Evolutionary conservation across 1,284 basidiomycete genomes (phyloP).

Genomic region (Coniferiporia sulphurascens): DNA sequence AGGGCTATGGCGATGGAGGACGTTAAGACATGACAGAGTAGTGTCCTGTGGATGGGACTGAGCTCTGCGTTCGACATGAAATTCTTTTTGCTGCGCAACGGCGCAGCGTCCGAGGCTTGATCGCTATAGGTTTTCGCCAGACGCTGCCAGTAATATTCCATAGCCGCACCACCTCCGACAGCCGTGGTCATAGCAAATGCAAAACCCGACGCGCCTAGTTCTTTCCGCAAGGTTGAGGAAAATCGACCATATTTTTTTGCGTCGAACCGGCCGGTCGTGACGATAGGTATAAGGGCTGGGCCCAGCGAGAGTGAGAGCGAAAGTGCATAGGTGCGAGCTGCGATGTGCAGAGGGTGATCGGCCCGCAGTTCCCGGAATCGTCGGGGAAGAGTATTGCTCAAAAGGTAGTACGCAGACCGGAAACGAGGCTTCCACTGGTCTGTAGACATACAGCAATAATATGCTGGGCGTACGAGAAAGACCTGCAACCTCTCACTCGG

Average conservation of each 20-base stretch:
- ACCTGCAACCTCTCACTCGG: background rate
- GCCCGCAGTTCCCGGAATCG: slow-evolving; percentile 14
- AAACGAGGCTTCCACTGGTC: background rate
- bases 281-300: slow-evolving; percentile 53
- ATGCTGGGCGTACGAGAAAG: background rate
- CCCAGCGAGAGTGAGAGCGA: slow-evolving; percentile 59
- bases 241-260: slow-evolving; percentile 30
- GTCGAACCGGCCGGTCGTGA: slow-evolving; percentile 30
- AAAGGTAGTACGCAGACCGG: background rate
- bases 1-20: slow-evolving; percentile 53
- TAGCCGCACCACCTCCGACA: slow-evolving; percentile 54
- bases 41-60: slow-evolving; percentile 40
- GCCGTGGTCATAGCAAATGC: slow-evolving; percentile 61
- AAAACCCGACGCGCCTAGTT: slow-evolving; percentile 57
- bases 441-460: slow-evolving; percentile 6
- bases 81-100: background rate
- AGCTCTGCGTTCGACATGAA: background rate
- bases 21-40: slow-evolving; percentile 52
- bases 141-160: slow-evolving; percentile 43
- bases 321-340: slow-evolving; percentile 63
- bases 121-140: slow-evolving; percentile 23
- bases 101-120: background rate
- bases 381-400: background rate
- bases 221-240: slow-evolving; percentile 42
- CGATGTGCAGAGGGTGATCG: slow-evolving; percentile 53